Evolutionary conservation across 768 basidiomycete genomes (phyloP), one percentile per base, ranked within the genome.

Genomic region (Leccinum uliginosum): DNA sequence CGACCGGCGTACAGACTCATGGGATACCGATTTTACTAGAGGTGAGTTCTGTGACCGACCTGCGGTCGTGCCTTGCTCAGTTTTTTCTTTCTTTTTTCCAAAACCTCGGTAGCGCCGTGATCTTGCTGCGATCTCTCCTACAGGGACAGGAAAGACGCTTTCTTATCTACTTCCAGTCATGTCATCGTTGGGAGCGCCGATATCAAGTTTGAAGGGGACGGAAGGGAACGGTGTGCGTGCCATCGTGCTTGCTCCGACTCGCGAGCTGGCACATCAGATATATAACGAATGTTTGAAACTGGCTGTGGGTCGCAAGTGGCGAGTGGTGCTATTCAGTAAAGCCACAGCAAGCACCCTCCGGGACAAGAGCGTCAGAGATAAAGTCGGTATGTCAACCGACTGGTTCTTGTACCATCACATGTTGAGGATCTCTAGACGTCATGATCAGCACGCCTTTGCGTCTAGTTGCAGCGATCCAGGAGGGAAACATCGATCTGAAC

Each of bases 121-220:
- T 72, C 78, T 97, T 23, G 87, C 91, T 53, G 96, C 95, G 27
- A 89, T 98, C 19, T 97, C 97, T 1, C 97, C 97, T 0, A 99
- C 97, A 6, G 97, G 97, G 50, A 95, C 92, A 10, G 97, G 97
- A 58, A 99, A 99, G 76, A 99, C 97, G 1, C 78, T 98, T 6
- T 83, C 94, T 0, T 99, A 98, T 72, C 78, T 97, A 14, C 74
- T 97, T 15, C 95, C 97, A 0, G 78, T 93, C 23, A 80, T 98
- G 57, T 75, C 83, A 11, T 71, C 76, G 17, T 73, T 93, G 6
- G 74, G 73, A 14, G 70, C 77, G 4, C 91, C 91, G 6, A 68
- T 78, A 9, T 74, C 83, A 29, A 80, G 76, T 55, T 67, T 75
- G 35, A 78, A 79, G 53, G 59, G 61, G 26, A 73, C 78, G 17